Percentiles rank a stretch among this genome's conserved stretches.
phyloP scores from a whole-genome alignment of 768 basidiomycete genomes.

The Polyporus arcularius region DNA sequence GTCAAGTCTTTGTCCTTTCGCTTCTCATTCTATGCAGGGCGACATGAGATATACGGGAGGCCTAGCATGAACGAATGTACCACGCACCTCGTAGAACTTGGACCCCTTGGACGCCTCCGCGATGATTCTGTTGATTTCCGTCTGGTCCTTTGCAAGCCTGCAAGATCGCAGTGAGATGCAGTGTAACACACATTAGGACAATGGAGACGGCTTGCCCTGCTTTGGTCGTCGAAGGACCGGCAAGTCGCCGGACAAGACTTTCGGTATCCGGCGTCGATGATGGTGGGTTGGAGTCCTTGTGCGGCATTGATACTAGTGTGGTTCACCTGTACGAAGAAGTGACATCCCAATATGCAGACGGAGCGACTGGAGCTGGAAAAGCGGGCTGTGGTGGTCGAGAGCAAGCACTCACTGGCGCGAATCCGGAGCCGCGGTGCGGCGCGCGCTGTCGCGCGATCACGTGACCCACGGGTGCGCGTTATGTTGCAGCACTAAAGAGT shows the following conservation, averaged over 20 bases:
- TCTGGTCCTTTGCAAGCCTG: slow-evolving; percentile 71
- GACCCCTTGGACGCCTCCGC: slow-evolving; percentile 92
- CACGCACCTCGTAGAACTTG: slow-evolving; percentile 80
- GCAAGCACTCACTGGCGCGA: too few relatives aligned
- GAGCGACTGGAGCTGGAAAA: too few relatives aligned
- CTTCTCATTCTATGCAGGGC: slow-evolving; percentile 71
- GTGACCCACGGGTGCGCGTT: too few relatives aligned
- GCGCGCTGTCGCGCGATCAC: too few relatives aligned
- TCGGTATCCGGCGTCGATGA: slow-evolving; percentile 60
- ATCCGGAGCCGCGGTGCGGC: too few relatives aligned
- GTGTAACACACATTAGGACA: background rate
- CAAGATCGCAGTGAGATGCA: background rate
- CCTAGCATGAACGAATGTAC: background rate
- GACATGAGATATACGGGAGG: background rate
- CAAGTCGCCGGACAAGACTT: slow-evolving; percentile 76
- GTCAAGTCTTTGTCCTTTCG: slow-evolving; percentile 86
- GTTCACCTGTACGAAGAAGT: background rate
- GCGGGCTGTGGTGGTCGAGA: too few relatives aligned
- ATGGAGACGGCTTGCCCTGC: slow-evolving; percentile 61
- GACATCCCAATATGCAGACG: too few relatives aligned
- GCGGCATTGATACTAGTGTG: background rate
- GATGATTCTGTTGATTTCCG: slow-evolving; percentile 85
- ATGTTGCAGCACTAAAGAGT: too few relatives aligned
- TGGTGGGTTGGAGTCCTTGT: slow-evolving; percentile 17
- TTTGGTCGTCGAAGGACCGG: slow-evolving; percentile 87